Base-by-base conservation (phyloP, 164 flowering plant species). In the Vitis amurensis region DNA sequence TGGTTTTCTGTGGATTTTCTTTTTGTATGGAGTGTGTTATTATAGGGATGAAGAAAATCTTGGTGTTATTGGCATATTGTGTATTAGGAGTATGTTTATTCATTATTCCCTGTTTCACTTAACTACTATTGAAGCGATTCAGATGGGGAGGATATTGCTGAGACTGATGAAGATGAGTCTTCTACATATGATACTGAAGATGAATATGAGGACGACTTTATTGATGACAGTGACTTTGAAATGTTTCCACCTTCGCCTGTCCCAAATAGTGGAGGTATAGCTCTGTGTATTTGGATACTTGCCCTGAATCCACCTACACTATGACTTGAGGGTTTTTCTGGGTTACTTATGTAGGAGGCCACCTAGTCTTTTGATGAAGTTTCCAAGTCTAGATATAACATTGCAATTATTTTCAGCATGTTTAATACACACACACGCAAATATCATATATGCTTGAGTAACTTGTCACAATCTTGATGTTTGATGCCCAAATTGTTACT, bases 241-340 rank as follows among this genome's bases (percentile, higher is more conserved):
- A 60, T 80, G 77, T 81, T 70, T 52, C 75, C 81, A 11, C 51
- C 85, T 60, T 84, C 94, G 5, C 77, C 83, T 70, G 79, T 71
- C 17, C 88, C 68, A 23, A 90, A 87, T 8, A 89, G 91, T 74
- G 94, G 97, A 87, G 98, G 99, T 95, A 89, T 29, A 16, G 3
- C 31, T 60, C 50, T 71, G 19, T 14, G 49, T 9, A 16, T 51
- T 63, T 52, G 59, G 55, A 15, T 17, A 50, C 2, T 7, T 29
- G n/a, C 48, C n/a, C 3, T 17, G 17, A 4, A 37, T 37, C 44
- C 44, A 37, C 44, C 0, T 6, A 37, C 44, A 0, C 44, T 37
- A 37, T 6, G 44, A 37, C 7, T 37, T 37, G 44, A 37, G 44
- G 44, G 44, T 37, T 37, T 37, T 37, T 37, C 44, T 37, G 7